These are phyloP conservation scores for Tylopilus sp. DNA, from an alignment of 1,284 basidiomycete genomes.

Conservation along the genomic window DNA sequence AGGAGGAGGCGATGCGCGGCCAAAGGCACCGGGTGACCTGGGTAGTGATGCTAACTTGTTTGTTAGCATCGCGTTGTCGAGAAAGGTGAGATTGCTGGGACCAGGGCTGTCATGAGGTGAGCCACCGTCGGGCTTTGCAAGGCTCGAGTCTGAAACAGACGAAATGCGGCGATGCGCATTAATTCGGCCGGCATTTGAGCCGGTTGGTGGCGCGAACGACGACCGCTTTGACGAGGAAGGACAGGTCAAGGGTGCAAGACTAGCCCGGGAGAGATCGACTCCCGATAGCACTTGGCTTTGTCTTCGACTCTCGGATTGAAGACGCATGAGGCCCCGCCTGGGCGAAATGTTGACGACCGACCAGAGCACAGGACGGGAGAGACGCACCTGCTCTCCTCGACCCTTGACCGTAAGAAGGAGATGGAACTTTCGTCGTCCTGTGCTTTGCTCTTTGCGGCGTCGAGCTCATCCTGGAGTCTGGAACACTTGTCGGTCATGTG, in stretches of 20 bases:
- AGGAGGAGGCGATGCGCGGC: slow-evolving; percentile 42
- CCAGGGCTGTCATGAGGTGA: slow-evolving; percentile 34
- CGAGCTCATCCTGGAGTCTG: slow-evolving; percentile 57
- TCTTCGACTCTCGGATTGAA: slow-evolving; percentile 78
- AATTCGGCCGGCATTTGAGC: slow-evolving; percentile 43
- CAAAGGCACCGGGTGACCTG: slow-evolving; percentile 51
- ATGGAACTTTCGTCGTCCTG: slow-evolving; percentile 82
- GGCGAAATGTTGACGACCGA: slow-evolving; percentile 1
- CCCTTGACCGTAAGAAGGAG: slow-evolving; percentile 72
- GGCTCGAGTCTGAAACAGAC: slow-evolving; percentile 56
- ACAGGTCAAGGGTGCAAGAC: slow-evolving; percentile 35
- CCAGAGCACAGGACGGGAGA: neutral
- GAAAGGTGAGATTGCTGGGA: slow-evolving; percentile 26
- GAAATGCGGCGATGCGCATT: slow-evolving; percentile 63
- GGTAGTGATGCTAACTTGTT: slow-evolving; percentile 22
- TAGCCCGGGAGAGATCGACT: slow-evolving; percentile 55
- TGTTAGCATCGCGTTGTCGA: slow-evolving; percentile 20
- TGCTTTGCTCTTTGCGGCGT: slow-evolving; percentile 54
- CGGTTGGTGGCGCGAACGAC: slow-evolving; percentile 69
- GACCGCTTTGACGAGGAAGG: slow-evolving; percentile 60
- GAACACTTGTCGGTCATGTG: slow-evolving; percentile 63
- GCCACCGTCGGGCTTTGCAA: slow-evolving; percentile 32
- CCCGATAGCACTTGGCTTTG: slow-evolving; percentile 51
- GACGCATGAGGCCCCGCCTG: slow-evolving; percentile 84
- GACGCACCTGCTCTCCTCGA: slow-evolving; percentile 83